A percentile compares a stretch with the other conserved stretches of the same genome.
These are phyloP conservation scores for Pugionium dolabratum DNA, from an alignment of 345 rosid species.

Conservation along the genomic window DNA sequence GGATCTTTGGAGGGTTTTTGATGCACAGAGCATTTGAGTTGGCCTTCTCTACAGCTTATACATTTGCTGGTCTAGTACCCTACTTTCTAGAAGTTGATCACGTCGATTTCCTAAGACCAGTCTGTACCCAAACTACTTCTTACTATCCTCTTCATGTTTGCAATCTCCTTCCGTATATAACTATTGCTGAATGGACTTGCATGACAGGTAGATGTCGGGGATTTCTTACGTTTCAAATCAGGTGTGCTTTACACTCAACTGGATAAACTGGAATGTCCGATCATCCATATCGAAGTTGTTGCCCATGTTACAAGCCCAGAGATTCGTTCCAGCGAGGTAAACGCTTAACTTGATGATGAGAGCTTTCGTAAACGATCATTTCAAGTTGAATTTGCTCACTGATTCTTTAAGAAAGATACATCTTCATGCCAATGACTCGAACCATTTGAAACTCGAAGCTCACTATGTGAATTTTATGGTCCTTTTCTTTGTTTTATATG, in stretches of 20 bases:
- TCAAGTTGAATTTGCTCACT: background rate
- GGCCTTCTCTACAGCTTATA: constrained; percentile 88
- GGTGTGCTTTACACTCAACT: constrained; percentile 76
- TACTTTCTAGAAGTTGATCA: constrained; percentile 85
- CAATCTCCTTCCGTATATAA: background rate
- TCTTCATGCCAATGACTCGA: background rate
- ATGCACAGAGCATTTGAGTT: constrained; percentile 85
- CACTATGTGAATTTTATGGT: background rate
- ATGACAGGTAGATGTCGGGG: constrained; percentile 81
- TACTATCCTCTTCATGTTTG: constrained; percentile 1
- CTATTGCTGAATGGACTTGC: constrained; percentile 7
- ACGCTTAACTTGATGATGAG: background rate
- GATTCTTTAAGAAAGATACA: background rate
- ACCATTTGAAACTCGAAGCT: constrained; percentile 1
- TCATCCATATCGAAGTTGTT: constrained; percentile 81
- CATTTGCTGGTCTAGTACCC: constrained; percentile 77
- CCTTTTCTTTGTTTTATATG: constrained; percentile 18
- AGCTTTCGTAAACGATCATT: background rate
- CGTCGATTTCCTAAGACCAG: constrained; percentile 83
- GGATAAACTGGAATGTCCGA: constrained; percentile 65
- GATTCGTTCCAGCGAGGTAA: constrained; percentile 87
- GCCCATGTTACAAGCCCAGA: constrained; percentile 97
- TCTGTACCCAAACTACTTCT: constrained; percentile 44
- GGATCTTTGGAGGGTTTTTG: constrained; percentile 79
- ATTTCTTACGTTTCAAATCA: constrained; percentile 75